These are phyloP conservation scores for Tritrichomonas foetus DNA, from an alignment of 208 protist species.

Conservation along the genomic window DNA sequence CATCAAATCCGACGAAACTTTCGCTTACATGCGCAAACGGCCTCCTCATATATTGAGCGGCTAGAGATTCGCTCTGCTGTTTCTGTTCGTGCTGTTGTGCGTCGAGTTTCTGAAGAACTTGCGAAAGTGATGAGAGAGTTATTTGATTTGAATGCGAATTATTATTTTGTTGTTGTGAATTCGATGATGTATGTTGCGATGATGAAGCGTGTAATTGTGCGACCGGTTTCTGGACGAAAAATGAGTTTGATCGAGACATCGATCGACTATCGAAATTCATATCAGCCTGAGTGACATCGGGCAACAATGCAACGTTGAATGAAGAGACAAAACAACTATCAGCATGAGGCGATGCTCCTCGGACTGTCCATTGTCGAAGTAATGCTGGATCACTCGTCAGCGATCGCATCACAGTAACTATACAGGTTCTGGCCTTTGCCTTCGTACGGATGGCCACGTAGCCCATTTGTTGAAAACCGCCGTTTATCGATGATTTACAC, in stretches of 20 bases:
- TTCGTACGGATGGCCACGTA: slow-evolving; percentile 6
- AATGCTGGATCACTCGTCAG: not conserved
- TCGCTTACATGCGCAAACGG: too few relatives aligned
- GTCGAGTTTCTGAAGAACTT: too few relatives aligned
- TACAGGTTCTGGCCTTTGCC: not conserved
- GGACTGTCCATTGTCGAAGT: slow-evolving; percentile 2
- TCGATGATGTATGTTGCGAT: too few relatives aligned
- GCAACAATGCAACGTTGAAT: not conserved
- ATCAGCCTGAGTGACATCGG: not conserved
- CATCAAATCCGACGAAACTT: too few relatives aligned
- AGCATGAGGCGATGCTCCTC: not conserved
- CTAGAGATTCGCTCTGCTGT: too few relatives aligned
- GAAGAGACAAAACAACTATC: slow-evolving; percentile 28
- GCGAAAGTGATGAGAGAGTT: too few relatives aligned
- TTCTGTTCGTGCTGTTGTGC: too few relatives aligned
- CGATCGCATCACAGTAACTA: not conserved
- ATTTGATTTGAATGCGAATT: too few relatives aligned
- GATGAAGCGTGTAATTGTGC: too few relatives aligned
- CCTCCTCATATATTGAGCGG: too few relatives aligned
- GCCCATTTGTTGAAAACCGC: slow-evolving; percentile 32
- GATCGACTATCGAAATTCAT: not conserved
- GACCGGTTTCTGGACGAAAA: too few relatives aligned
- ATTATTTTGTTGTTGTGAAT: too few relatives aligned
- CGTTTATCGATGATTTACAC: slow-evolving; percentile 32
- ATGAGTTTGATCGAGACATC: not conserved